Percentiles rank a stretch among this genome's conserved stretches.
These are phyloP conservation scores for Cinnamomum chago DNA, from an alignment of 164 flowering plant genomes.

Conservation along the genomic window DNA sequence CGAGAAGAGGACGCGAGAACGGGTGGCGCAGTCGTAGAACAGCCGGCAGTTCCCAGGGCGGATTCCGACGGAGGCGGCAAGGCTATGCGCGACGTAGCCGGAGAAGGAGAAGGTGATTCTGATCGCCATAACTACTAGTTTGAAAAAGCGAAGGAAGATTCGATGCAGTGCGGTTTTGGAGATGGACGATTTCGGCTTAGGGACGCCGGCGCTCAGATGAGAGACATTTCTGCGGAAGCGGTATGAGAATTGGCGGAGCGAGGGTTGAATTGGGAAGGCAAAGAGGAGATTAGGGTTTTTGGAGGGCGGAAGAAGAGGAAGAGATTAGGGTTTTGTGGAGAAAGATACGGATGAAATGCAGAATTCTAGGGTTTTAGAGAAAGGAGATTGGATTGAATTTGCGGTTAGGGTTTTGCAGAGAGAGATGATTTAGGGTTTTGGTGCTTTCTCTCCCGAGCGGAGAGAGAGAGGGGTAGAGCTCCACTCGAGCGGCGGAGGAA, in stretches of 20 bases:
- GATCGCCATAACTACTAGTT: constrained; percentile 50
- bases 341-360: background rate
- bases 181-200: background rate
- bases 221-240: background rate
- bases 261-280: background rate
- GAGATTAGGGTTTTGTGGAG: background rate
- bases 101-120: constrained; percentile 53
- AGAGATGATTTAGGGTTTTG: background rate
- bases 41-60: constrained; percentile 34
- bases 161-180: constrained; percentile 20
- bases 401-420: no score
- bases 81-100: constrained; percentile 56
- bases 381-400: background rate
- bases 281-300: background rate
- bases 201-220: background rate
- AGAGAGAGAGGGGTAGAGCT: background rate
- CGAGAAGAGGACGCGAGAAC: constrained; percentile 28
- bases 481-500: background rate
- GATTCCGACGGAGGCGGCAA: constrained; percentile 39
- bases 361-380: constrained; percentile 1
- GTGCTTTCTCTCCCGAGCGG: background rate
- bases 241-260: background rate
- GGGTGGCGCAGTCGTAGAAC: constrained; percentile 42
- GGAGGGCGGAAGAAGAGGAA: background rate
- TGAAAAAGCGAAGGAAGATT: constrained; percentile 25